Base-by-base conservation (phyloP, 108 stramenopile genomes). In the Conticribra guillardii region DNA sequence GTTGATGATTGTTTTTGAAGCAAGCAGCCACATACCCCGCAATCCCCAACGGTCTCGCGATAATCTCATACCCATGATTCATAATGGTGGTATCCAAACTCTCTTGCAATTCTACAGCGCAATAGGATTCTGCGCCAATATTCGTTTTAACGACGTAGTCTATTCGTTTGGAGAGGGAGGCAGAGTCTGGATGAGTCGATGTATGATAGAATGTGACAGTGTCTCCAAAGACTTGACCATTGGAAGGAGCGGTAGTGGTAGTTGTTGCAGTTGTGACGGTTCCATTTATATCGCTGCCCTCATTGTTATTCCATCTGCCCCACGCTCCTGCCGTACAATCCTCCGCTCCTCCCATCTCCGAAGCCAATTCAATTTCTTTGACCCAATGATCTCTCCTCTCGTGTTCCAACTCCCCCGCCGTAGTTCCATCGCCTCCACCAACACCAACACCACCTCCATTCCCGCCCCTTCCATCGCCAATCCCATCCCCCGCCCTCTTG, bases 111-210 rank as follows among this genome's bases (percentile, higher is more conserved):
- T 89, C 89, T 0, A 84, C 76, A 4, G 64, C 86, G 60, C 79
- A 79, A 48, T 84, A 87, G 19, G 69, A 56, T 34, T 89, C 89
- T 4, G 89, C 80, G 0, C 89, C 89, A 58, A 89, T 77, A 60
- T 89, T 89, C 0, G 87, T 88, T 45, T 71, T 75, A 5, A 85
- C 59, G 16, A 82, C 44, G 73, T 74, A 87, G 17, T 62, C 49
- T 1, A 78, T 51, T 17, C 29, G 26, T 0, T 24, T 49, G 24
- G 46, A 52, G 15, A 11, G 29, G 8, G 45, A 34, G 15, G 64
- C 58, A 22, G 15, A 44, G 19, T 69, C 65, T 1, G 17, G 17
- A 21, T 54, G 29, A 48, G 49, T 30, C 15, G 9, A 21, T 30
- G 62, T 31, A 15, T 64, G 28, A 31, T 64, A 60, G 44, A 63